Evolutionary conservation across 2,329 filamentous ascomycete genomes (phyloP).

Genomic region (Leptographium flavum): DNA sequence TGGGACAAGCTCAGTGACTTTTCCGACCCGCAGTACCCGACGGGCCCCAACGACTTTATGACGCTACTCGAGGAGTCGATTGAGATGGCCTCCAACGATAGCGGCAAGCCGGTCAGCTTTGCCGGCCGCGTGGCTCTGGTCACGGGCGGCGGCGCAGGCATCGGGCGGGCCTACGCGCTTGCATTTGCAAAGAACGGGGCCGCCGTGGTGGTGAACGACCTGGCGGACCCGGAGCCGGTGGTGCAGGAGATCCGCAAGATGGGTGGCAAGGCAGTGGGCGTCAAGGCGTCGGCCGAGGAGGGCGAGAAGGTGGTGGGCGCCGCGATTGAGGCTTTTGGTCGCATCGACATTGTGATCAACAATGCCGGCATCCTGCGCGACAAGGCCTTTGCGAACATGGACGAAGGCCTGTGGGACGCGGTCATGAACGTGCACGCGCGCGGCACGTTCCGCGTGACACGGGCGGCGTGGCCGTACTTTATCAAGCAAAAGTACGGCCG

Average conservation of each 20-base stretch:
- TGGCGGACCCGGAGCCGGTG: slow-evolving; percentile 80
- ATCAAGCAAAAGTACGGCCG: slow-evolving; percentile 98
- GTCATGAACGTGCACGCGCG: slow-evolving; percentile 86
- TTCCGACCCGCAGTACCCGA: slow-evolving; percentile 63
- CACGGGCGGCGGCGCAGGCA: slow-evolving; percentile 77
- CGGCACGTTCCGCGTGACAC: slow-evolving; percentile 92
- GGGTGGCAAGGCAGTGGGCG: slow-evolving; percentile 80
- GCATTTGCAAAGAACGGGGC: slow-evolving; percentile 72
- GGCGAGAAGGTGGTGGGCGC: slow-evolving; percentile 83
- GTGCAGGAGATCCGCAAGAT: slow-evolving; percentile 84
- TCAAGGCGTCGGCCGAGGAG: slow-evolving; percentile 88
- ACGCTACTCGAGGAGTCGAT: slow-evolving; percentile 69
- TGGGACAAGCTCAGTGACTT: slow-evolving; percentile 85
- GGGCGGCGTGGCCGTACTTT: slow-evolving; percentile 95
- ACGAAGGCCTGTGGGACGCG: slow-evolving; percentile 81
- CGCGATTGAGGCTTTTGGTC: slow-evolving; percentile 85
- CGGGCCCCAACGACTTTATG: slow-evolving; percentile 78
- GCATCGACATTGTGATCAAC: slow-evolving; percentile 92
- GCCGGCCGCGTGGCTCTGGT: slow-evolving; percentile 74
- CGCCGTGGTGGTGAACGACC: slow-evolving; percentile 84
- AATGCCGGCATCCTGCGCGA: slow-evolving; percentile 96
- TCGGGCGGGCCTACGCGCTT: slow-evolving; percentile 80
- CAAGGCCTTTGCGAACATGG: slow-evolving; percentile 97
- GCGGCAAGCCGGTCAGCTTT: slow-evolving; percentile 65
- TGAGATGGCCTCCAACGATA: slow-evolving; percentile 58